Base-by-base conservation (phyloP, 129 eudicot genomes). In the Lonicera japonica region DNA sequence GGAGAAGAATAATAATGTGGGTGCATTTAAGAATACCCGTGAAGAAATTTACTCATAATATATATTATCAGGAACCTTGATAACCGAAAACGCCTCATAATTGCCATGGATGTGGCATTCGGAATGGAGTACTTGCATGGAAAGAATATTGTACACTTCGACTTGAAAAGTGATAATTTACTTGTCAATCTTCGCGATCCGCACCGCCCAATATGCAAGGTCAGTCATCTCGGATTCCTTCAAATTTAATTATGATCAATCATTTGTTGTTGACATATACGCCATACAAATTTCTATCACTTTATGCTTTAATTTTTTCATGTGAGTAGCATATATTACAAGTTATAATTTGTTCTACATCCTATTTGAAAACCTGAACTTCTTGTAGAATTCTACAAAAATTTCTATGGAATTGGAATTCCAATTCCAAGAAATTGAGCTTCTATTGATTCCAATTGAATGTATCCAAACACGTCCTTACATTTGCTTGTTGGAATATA, bases 201-300 rank as follows among this genome's bases (percentile, higher is more conserved):
- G 54, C 77, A 79, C n/a, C 80, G 88, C 21, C 88, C 88, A 54
- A 72, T 82, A 63, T 82, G 88, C 81, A 82, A 82, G 84, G 88
- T 77, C 25, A 54, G 54, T 12, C 10, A 36, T 39, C 53, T 47
- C 23, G 5, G 21, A 3, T 54, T 56, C 18, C 23, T 51, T 65
- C 46, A 6, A 13, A 22, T 34, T 53, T 55, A 48, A 5, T 47
- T 56, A 0, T 12, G 45, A n/a, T 40, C 25, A 16, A 10, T 25
- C 11, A 11, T 67, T 21, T 13, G 11, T 61, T 39, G 39, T 41
- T 15, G 67, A 45, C 17, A 22, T 19, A 10, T 13, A 38, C n/a
- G 41, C 21, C 22, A 36, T 8, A 36, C 17, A 39, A 11, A n/a
- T 21, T 21, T 47, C n/a, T 47, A 5, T 0, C 11, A 11, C n/a